Conservation (phyloP, 805 yeast species). For the Candida montana region DNA sequence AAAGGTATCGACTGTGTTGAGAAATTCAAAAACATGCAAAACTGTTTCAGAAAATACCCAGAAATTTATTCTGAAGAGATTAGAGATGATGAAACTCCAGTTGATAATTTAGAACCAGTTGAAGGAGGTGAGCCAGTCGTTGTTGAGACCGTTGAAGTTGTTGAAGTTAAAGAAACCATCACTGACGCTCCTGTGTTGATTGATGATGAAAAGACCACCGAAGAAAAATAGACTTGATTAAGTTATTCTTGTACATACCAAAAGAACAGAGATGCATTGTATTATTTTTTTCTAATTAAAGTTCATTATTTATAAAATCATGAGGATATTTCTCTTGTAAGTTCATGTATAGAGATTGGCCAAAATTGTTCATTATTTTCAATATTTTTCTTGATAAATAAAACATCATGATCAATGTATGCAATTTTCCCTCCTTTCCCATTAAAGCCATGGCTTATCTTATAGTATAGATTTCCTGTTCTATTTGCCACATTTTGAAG, state of each 20-base stretch:
- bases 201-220: neutral
- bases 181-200: neutral
- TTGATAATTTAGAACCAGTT: conserved; percentile 19
- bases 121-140: conserved; percentile 5
- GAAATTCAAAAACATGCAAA: conserved; percentile 87
- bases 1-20: conserved; percentile 94
- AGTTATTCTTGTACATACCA: neutral
- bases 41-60: conserved; percentile 88
- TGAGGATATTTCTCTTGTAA: conserved; percentile 1
- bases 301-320: neutral
- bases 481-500: neutral
- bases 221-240: neutral
- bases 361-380: neutral
- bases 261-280: neutral
- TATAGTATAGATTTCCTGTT: conserved; percentile 35
- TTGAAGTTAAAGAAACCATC: conserved; percentile 1
- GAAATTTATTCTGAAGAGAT: conserved; percentile 91
- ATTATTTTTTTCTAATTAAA: neutral
- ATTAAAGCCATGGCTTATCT: conserved; percentile 29
- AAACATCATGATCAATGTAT: conserved; percentile 60
- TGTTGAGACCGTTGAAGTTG: conserved; percentile 13
- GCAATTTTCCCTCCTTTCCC: conserved; percentile 33
- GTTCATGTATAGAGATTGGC: conserved; percentile 37
- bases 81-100: conserved; percentile 63
- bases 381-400: conserved; percentile 40